Evolutionary conservation across 352 stramenopile genomes (phyloP).

Genomic region (Phytophthora constricta): DNA sequence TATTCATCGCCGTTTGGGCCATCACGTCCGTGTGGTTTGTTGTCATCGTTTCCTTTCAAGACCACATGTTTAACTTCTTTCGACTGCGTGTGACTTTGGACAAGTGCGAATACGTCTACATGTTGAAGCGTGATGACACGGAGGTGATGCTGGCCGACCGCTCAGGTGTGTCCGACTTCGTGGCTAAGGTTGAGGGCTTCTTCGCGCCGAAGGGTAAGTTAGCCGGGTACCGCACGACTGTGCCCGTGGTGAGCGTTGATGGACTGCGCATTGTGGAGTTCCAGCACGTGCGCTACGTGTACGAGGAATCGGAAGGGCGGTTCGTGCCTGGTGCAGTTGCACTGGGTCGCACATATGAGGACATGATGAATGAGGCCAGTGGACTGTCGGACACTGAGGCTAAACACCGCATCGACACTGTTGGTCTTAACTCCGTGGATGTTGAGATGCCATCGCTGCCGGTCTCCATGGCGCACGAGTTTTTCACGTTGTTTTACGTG

Average conservation of each 20-base stretch:
- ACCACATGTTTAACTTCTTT: slow-evolving; percentile 44
- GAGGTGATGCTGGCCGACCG: slow-evolving; percentile 34
- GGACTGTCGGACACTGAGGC: slow-evolving; percentile 12
- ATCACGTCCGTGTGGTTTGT: slow-evolving; percentile 28
- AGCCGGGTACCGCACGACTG: slow-evolving; percentile 21
- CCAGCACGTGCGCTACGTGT: slow-evolving; percentile 44
- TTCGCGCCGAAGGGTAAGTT: slow-evolving; percentile 32
- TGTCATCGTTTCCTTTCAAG: slow-evolving; percentile 21
- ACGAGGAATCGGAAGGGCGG: slow-evolving; percentile 24
- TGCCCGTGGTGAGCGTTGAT: slow-evolving; percentile 25
- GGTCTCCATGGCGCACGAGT: slow-evolving; percentile 33
- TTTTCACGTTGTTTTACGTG: slow-evolving; percentile 43
- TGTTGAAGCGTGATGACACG: slow-evolving; percentile 35
- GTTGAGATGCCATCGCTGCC: slow-evolving; percentile 37
- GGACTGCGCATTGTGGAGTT: slow-evolving; percentile 35
- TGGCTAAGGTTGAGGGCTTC: slow-evolving; percentile 22
- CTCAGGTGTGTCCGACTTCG: slow-evolving; percentile 26
- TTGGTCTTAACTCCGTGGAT: slow-evolving; percentile 35
- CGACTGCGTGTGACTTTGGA: slow-evolving; percentile 18
- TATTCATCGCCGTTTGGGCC: slow-evolving; percentile 42
- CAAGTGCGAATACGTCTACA: slow-evolving; percentile 32
- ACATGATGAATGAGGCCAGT: slow-evolving; percentile 19
- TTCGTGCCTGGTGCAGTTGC: slow-evolving; percentile 38
- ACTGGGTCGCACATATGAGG: slow-evolving; percentile 25
- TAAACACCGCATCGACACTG: slow-evolving; percentile 11